Conservation (phyloP, 106 monocot species). For the Amphibolis antarctica region DNA sequence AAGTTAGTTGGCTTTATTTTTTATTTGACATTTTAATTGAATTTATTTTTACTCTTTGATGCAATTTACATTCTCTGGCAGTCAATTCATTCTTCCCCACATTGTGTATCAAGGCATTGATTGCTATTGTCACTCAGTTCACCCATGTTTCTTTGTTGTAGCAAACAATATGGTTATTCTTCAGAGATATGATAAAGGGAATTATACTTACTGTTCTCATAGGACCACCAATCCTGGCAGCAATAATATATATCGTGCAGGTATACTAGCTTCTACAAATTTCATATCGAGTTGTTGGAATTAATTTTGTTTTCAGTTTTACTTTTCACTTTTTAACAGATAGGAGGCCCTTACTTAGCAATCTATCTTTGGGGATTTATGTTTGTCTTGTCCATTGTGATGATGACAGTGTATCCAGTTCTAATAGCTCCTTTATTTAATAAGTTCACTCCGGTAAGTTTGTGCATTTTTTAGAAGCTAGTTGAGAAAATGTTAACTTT, state of each 20-base stretch:
- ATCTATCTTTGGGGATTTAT: constrained; percentile 97
- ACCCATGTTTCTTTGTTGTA: constrained; percentile 19
- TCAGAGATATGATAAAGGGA: constrained; percentile 74
- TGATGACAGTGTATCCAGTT: constrained; percentile 91
- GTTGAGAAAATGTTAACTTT: background rate
- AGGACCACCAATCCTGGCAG: constrained; percentile 89
- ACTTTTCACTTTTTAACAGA: constrained; percentile 30
- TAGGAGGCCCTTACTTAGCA: constrained; percentile 94
- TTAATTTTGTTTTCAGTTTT: background rate
- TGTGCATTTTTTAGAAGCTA: constrained; percentile 1
- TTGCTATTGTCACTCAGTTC: background rate
- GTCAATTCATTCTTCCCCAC: constrained; percentile 2
- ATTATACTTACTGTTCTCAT: constrained; percentile 62
- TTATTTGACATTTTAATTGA: background rate
- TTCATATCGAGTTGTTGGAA: background rate
- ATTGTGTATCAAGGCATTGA: no score
- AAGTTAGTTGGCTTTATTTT: constrained; percentile 33
- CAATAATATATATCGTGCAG: constrained; percentile 78
- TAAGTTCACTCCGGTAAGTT: constrained; percentile 95
- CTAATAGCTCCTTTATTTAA: constrained; percentile 94
- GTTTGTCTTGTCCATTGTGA: constrained; percentile 75
- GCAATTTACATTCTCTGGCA: constrained; percentile 2
- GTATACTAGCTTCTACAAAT: constrained; percentile 15
- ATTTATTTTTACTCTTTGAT: background rate
- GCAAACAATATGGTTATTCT: constrained; percentile 92